A percentile compares a stretch with the other conserved stretches of the same genome.
Conservation (phyloP, 108 stramenopile species). For the Cyclostephanos tholiformis region DNA sequence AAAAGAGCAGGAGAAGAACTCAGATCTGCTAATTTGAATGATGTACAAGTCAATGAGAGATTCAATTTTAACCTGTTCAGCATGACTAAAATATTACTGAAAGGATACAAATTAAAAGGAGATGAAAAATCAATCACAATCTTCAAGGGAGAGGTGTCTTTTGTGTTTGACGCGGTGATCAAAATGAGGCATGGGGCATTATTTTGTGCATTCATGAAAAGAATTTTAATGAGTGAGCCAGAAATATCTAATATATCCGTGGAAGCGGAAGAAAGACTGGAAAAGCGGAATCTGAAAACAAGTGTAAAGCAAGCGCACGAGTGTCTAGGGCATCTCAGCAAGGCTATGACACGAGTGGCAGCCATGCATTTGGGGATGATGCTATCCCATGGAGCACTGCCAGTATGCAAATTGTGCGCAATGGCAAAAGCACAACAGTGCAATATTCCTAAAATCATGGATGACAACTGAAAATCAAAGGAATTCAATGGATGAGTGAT, state of each 20-base stretch:
- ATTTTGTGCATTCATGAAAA: neutral
- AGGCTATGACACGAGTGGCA: neutral
- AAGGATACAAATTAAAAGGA: neutral
- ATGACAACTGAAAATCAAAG: neutral
- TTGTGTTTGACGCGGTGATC: neutral
- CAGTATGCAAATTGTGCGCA: conserved; percentile 24
- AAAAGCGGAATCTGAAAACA: neutral
- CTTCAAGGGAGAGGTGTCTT: neutral
- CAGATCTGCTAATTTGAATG: neutral
- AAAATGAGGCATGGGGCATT: neutral
- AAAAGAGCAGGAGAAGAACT: neutral
- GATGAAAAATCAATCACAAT: neutral
- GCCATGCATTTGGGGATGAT: neutral
- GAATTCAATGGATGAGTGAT: conserved; percentile 8
- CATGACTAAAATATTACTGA: no score
- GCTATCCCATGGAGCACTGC: conserved; percentile 2
- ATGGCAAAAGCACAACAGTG: conserved; percentile 25
- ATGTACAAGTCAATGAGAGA: neutral
- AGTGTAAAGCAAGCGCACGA: neutral
- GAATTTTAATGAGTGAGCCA: neutral
- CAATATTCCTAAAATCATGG: conserved; percentile 7
- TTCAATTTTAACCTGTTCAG: conserved; percentile 1
- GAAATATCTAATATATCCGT: neutral
- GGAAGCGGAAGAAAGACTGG: neutral
- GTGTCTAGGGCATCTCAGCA: neutral